Evolutionary conservation across 352 stramenopile species (phyloP), one percentile per base, ranked within the genome.

Genomic region (Peronospora farinosa): DNA sequence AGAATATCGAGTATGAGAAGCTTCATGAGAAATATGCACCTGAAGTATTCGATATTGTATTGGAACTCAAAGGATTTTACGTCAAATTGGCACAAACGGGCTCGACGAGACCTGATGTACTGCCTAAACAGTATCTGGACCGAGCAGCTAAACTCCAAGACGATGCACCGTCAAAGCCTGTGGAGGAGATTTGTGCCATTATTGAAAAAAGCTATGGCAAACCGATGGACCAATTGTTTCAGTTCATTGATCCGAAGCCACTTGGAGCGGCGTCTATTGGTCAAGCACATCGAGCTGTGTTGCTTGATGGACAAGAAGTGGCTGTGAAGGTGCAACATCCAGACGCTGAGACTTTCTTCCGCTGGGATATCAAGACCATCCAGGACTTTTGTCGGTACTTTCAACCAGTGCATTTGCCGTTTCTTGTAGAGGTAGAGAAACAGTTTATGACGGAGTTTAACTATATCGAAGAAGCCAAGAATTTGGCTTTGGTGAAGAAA

Each of bases 361-460:
- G 92, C 17, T 95, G 90, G 56, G 95, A 98, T 62, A 97, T 98
- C 47, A 88, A 92, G 56, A 98, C 93, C 6, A 96, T 98, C 47
- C 96, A 96, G 69, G 78, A 93, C 40, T 98, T 98, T 64, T 96
- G 88, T 52, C 67, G 88, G 33, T 63, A 97, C n/a, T 96, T 96
- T 33, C 92, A 98, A 55, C 95, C 95, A 2, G 92, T 88, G 21
- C 91, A 98, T 60, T 69, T 98, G 38, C 84, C 88, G 16, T 90
- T 92, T 44, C 64, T 98, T 6, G 81, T 96, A 19, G 93, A 98
- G 61, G 91, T 98, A 38, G 94, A 98, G 71, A 95, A 96, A 54
- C 94, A 98, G 72, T 98, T 98, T 62, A 93, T 97, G 85, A 98
- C 89, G 16, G 95, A 98, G 69, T 98, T 98, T 67, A 92, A 98